Evolutionary conservation across 108 stramenopile genomes (phyloP).

Genomic region (Cyclotella sp.): DNA sequence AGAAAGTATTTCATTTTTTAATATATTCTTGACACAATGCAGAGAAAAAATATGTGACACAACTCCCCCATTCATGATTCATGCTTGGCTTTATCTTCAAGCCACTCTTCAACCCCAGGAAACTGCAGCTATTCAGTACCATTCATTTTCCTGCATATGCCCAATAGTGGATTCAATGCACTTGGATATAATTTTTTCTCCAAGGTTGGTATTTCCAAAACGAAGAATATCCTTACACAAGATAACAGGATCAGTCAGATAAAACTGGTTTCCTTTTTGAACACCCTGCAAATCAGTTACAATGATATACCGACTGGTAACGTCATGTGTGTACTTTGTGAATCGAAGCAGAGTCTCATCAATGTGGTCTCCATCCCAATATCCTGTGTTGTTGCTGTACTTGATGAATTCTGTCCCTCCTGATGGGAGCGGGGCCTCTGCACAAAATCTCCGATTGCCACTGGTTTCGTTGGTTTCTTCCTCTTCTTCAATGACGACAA

Average conservation of each 20-base stretch:
- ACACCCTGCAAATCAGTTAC: slow-evolving; percentile 60
- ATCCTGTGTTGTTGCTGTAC: slow-evolving; percentile 57
- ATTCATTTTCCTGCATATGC: no score
- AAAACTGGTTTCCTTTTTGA: slow-evolving; percentile 29
- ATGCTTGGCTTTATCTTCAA: no score
- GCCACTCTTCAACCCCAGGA: no score
- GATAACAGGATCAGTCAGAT: slow-evolving; percentile 17
- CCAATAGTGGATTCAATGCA: no score
- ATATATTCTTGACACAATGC: no score
- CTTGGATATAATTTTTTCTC: no score
- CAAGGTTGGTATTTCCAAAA: no score
- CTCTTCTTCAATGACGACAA: slow-evolving; percentile 46
- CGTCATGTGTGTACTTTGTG: slow-evolving; percentile 42
- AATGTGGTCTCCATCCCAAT: slow-evolving; percentile 48
- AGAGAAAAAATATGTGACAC: no score
- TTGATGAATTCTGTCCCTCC: slow-evolving; percentile 43
- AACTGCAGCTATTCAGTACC: no score
- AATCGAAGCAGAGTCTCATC: slow-evolving; percentile 47
- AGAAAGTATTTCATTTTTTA: no score
- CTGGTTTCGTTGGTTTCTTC: slow-evolving; percentile 26
- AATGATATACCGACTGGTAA: slow-evolving; percentile 43
- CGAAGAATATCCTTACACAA: no score
- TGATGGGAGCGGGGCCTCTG: slow-evolving; percentile 38
- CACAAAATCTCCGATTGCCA: slow-evolving; percentile 41
- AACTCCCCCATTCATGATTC: no score